Evolutionary conservation across 371 early-diverging fungal species (phyloP).

Genomic region (Rhizopus arrhizus): DNA sequence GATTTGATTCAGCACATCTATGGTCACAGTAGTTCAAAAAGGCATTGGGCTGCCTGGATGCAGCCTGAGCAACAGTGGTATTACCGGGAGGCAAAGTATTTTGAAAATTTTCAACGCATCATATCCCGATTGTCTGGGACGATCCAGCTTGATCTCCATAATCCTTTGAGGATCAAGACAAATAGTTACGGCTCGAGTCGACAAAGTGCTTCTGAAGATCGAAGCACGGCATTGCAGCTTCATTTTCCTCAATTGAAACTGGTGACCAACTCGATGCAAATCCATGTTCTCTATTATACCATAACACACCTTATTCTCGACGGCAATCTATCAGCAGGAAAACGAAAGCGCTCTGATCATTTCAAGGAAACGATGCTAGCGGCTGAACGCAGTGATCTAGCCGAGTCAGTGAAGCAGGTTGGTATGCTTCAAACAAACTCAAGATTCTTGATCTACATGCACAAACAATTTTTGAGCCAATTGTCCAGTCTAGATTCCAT

Average conservation of each 20-base stretch:
- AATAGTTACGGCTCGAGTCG: slow-evolving; percentile 7
- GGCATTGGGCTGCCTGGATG: slow-evolving; percentile 83
- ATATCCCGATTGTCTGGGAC: slow-evolving; percentile 67
- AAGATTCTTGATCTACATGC: slow-evolving; percentile 50
- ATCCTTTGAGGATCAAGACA: slow-evolving; percentile 63
- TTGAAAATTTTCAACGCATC: slow-evolving; percentile 62
- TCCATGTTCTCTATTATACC: slow-evolving; percentile 60
- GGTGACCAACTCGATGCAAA: slow-evolving; percentile 68
- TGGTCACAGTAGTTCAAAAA: slow-evolving; percentile 39
- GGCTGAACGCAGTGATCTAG: slow-evolving; percentile 60
- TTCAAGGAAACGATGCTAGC: slow-evolving; percentile 76
- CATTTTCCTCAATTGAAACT: slow-evolving; percentile 66
- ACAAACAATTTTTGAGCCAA: slow-evolving; percentile 61
- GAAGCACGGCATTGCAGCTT: slow-evolving; percentile 55
- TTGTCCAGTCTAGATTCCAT: slow-evolving; percentile 29
- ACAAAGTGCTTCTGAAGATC: slow-evolving; percentile 38
- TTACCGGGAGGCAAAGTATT: slow-evolving; percentile 30
- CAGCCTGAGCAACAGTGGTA: slow-evolving; percentile 75
- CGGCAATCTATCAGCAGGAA: slow-evolving; percentile 55
- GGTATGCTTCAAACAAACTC: slow-evolving; percentile 57
- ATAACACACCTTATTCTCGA: slow-evolving; percentile 72
- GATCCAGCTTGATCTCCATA: slow-evolving; percentile 71
- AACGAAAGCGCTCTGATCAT: slow-evolving; percentile 65
- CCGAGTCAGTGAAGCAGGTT: slow-evolving; percentile 59
- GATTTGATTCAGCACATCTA: slow-evolving; percentile 43